Evolutionary conservation across 2,329 filamentous ascomycete species (phyloP), one percentile per base, ranked within the genome.

Genomic region (Rhinocladiella similis): DNA sequence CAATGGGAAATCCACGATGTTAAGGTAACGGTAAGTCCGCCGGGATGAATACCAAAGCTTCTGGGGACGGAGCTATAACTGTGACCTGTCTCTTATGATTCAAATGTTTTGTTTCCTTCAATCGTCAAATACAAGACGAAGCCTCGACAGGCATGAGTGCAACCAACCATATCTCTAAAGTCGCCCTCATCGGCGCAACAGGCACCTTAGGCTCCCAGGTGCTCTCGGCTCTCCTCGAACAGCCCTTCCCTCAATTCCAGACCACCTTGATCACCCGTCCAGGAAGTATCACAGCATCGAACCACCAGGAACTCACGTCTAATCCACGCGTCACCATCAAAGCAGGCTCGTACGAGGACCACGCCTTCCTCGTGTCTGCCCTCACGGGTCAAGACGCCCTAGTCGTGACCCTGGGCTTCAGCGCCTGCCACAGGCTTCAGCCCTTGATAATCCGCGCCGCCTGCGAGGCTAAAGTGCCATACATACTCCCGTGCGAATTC

Each of bases 401-500:
- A 7, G 25, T 48, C n/a, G 16, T 48, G 14, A 48, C 46, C 14
- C 25, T 48, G 6, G 33, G 46, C 46, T 48, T 48, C 46, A 48
- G 18, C 18, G 22, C 33, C 22, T 48, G 27, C 46, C 22, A 48
- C 25, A 19, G 2, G 14, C 22, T 48, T 16, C 46, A 48, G n/a
- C 46, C 46, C 5, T 13, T 35, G 22, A 48, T 48, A 22, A 35
- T 48, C 25, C 46, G 46, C 10, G 46, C 25, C 3, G 46, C 46
- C 1, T 48, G 46, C 25, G 33, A 48, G 46, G 46, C 25, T 12
- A 48, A 48, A 36, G 46, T 48, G n/a, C 33, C 46, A 5, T 48
- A 48, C 33, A 48, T 48, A 22, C 14, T 48, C 20, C 46, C 46
- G 2, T 35, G 33, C 46, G 46, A 48, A 27, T 48, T 48, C 33